Percentiles rank a stretch among this genome's conserved stretches.
Conservation (phyloP, 148 eudicot genomes). For the Vaccinium vitisidaea region DNA sequence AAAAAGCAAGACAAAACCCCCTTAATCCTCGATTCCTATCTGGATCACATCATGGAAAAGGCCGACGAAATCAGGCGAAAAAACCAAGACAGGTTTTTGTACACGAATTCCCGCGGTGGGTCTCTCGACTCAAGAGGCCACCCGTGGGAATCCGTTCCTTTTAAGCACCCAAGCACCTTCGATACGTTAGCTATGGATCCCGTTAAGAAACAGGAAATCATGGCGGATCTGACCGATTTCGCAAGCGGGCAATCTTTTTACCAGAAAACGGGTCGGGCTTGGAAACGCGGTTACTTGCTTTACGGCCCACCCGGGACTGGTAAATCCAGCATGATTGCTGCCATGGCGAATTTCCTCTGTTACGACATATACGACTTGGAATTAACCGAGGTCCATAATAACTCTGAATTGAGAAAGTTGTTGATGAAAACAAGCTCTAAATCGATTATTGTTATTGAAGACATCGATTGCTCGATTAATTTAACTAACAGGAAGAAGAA, state of each 20-base stretch:
- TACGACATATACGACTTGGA: constrained; percentile 91
- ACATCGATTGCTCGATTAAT: constrained; percentile 82
- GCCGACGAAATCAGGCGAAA: constrained; percentile 58
- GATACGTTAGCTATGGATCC: constrained; percentile 87
- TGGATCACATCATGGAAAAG: constrained; percentile 56
- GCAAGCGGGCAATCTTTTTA: constrained; percentile 66
- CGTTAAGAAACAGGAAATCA: constrained; percentile 46
- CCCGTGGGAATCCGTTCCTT: constrained; percentile 96
- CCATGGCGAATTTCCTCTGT: constrained; percentile 80
- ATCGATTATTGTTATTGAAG: constrained; percentile 91
- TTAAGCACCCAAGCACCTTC: constrained; percentile 92
- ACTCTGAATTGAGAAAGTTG: constrained; percentile 73
- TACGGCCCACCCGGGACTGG: constrained; percentile 98
- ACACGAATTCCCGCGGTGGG: constrained; percentile 80
- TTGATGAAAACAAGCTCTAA: constrained; percentile 90
- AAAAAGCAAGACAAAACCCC: constrained; percentile 42
- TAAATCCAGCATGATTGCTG: constrained; percentile 94
- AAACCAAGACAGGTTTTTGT: constrained; percentile 63
- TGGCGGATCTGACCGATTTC: constrained; percentile 65
- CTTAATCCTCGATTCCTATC: constrained; percentile 42
- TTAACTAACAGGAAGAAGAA: constrained; percentile 42
- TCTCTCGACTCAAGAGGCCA: constrained; percentile 68
- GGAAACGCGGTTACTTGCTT: constrained; percentile 85
- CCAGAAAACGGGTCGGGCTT: constrained; percentile 80
- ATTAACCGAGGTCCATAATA: constrained; percentile 73